Conservation (phyloP, 257 asterid species). For the Fraxinus quadrangulata region DNA sequence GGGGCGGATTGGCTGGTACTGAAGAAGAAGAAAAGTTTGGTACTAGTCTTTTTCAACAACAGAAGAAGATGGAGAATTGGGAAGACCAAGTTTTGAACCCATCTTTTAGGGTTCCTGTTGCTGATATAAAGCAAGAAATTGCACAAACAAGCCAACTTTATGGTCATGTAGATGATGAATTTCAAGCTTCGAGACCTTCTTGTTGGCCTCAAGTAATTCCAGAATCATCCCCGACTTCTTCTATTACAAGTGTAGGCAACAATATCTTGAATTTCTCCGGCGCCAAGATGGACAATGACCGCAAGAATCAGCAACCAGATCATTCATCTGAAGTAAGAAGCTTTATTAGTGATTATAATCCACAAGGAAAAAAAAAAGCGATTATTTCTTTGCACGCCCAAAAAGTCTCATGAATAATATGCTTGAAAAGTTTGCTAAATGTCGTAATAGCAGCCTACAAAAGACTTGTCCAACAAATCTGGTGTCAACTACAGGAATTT, state of each 20-base stretch:
- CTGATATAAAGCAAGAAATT: conserved; percentile 61
- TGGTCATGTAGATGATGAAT: conserved; percentile 30
- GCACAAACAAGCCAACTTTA: conserved; percentile 35
- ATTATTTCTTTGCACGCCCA: conserved; percentile 28
- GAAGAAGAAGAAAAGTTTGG: conserved; percentile 63
- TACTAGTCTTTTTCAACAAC: conserved; percentile 51
- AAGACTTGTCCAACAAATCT: background rate
- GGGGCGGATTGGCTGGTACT: conserved; percentile 52
- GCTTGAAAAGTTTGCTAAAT: background rate
- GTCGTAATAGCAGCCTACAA: background rate
- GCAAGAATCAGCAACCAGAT: conserved; percentile 48
- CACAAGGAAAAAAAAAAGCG: background rate
- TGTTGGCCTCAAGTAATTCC: conserved; percentile 50
- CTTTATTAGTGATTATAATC: background rate
- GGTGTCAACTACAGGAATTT: background rate
- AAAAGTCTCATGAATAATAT: conserved; percentile 16
- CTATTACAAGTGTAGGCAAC: conserved; percentile 55
- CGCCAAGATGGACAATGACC: conserved; percentile 15
- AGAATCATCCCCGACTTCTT: conserved; percentile 63
- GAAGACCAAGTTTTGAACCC: conserved; percentile 60
- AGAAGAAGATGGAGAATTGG: conserved; percentile 75
- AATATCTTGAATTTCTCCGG: conserved; percentile 57
- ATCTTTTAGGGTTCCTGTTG: conserved; percentile 38
- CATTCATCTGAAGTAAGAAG: conserved; percentile 68
- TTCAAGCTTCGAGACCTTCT: conserved; percentile 34